Evolutionary conservation across 345 rosid species (phyloP).

Genomic region (Boechera divaricarpa): DNA sequence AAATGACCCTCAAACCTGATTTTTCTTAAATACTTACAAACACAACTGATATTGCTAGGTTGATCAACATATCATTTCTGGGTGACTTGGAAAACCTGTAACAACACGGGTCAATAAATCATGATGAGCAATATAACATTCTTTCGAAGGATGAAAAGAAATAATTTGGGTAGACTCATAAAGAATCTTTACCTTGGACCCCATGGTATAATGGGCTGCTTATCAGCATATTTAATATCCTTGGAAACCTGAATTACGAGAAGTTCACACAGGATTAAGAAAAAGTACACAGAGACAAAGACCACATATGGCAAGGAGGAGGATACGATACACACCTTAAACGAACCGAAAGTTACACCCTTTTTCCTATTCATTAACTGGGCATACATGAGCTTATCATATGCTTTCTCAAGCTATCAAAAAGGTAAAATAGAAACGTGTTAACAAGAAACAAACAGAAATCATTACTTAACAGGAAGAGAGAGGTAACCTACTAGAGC

Average conservation of each 20-base stretch:
- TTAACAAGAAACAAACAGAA: constrained; percentile 25
- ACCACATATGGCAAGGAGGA: background rate
- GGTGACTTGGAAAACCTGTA: constrained; percentile 80
- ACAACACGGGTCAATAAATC: constrained; percentile 16
- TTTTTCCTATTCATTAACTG: constrained; percentile 80
- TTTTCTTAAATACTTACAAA: constrained; percentile 69
- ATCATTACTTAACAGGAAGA: background rate
- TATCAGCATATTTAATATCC: constrained; percentile 97
- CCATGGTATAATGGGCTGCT: constrained; percentile 95
- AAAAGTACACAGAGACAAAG: background rate
- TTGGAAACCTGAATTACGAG: constrained; percentile 76
- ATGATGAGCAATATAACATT: constrained; percentile 3
- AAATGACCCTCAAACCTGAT: constrained; percentile 28
- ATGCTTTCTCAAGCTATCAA: constrained; percentile 93
- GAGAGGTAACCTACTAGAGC: constrained; percentile 59
- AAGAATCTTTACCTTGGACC: constrained; percentile 78
- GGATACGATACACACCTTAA: constrained; percentile 57
- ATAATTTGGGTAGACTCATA: background rate
- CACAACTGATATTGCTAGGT: constrained; percentile 83
- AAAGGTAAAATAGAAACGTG: constrained; percentile 22
- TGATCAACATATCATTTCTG: constrained; percentile 67
- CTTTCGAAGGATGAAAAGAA: background rate
- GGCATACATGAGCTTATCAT: constrained; percentile 94
- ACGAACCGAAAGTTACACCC: constrained; percentile 85
- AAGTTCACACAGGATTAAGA: constrained; percentile 24